A percentile compares a stretch with the other conserved stretches of the same genome.
Conservation (phyloP, 768 basidiomycete species). For the Lactifluus volemus region DNA sequence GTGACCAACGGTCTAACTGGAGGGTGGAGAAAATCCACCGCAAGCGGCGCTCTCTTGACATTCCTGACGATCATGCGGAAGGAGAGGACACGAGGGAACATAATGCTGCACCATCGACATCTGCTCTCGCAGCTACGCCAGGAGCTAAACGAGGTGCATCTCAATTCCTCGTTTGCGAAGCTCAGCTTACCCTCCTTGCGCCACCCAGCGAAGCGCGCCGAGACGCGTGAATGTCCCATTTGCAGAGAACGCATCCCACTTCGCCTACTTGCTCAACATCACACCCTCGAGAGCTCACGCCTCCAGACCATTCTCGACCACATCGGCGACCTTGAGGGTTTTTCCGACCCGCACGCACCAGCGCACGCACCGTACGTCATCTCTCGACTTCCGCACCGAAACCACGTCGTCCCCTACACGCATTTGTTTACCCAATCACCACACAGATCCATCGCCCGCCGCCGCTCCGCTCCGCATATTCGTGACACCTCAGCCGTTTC, state of each 20-base stretch:
- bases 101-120: conserved; percentile 1
- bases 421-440: conserved; percentile 28
- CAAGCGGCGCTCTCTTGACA: neutral
- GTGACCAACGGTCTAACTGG: neutral
- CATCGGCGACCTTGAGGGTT: conserved; percentile 52
- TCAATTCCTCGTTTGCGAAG: neutral
- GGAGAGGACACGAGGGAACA: neutral
- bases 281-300: conserved; percentile 56
- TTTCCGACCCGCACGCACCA: conserved; percentile 33
- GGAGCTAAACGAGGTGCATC: conserved; percentile 8
- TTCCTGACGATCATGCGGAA: neutral
- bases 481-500: conserved; percentile 21
- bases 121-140: neutral
- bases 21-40: conserved; percentile 2
- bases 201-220: conserved; percentile 56
- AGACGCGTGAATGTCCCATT: conserved; percentile 67
- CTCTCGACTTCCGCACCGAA: neutral
- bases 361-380: conserved; percentile 45
- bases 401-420: neutral
- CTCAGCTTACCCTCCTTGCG: no score
- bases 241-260: conserved; percentile 67
- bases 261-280: conserved; percentile 58
- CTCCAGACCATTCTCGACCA: conserved; percentile 57
- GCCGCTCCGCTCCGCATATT: conserved; percentile 38
- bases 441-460: conserved; percentile 22